phyloP scores from a whole-genome alignment of 768 basidiomycete genomes.

The Tulasnella calospora region DNA sequence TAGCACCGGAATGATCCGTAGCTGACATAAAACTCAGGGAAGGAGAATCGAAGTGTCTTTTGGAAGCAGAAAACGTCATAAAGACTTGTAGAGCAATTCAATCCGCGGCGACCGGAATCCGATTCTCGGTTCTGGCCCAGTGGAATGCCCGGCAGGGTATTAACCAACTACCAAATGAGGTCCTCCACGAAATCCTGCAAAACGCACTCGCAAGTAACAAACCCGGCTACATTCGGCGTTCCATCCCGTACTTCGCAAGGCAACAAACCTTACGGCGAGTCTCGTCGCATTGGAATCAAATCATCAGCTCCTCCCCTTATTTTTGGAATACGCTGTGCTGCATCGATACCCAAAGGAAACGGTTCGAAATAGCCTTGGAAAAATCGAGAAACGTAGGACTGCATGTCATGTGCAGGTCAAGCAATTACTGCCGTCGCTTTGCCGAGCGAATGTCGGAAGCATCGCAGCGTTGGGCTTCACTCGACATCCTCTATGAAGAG shows the following conservation, averaged over 20 bases:
- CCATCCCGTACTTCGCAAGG: not conserved
- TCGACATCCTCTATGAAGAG: not conserved
- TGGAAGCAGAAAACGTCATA: not conserved
- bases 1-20: not conserved
- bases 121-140: not conserved
- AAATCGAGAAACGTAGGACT: not conserved
- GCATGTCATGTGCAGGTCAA: not conserved
- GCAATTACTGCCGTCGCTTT: not conserved
- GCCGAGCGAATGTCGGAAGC: not conserved
- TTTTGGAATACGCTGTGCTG: not conserved
- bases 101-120: not conserved
- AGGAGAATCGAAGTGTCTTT: not conserved
- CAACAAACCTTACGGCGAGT: not conserved
- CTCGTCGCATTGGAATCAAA: not conserved
- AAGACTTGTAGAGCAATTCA: not conserved
- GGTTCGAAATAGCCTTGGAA: not conserved
- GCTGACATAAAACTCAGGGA: not conserved
- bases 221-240: not conserved
- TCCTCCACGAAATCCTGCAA: not conserved
- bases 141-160: not conserved
- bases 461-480: not conserved
- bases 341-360: not conserved
- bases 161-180: not conserved
- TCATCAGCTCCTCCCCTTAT: not conserved
- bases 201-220: not conserved